phyloP scores from a whole-genome alignment of 495 filamentous ascomycete species.

The Neurospora sp. region DNA sequence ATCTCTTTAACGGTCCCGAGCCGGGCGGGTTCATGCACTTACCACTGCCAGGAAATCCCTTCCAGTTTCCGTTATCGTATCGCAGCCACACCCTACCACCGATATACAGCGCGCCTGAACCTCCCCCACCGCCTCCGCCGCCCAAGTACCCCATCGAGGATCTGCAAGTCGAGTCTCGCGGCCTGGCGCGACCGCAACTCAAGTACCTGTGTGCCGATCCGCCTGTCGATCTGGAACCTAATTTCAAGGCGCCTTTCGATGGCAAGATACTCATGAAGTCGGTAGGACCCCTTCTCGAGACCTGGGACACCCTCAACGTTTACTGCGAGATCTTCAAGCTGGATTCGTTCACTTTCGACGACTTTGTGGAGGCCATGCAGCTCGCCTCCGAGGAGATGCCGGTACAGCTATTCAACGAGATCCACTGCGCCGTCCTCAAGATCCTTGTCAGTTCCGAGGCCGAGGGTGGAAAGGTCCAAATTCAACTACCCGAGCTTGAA shows the following conservation, averaged over 20 bases:
- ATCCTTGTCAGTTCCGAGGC: constrained; percentile 66
- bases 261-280: constrained; percentile 67
- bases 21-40: constrained; percentile 26
- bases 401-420: constrained; percentile 81
- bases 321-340: constrained; percentile 87
- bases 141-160: constrained; percentile 96
- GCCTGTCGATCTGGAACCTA: constrained; percentile 19
- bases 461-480: constrained; percentile 67
- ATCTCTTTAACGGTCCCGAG: constrained; percentile 23
- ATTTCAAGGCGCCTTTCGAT: constrained; percentile 14
- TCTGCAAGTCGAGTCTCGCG: constrained; percentile 60
- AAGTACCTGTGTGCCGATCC: constrained; percentile 64
- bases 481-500: constrained; percentile 68
- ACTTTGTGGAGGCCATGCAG: constrained; percentile 81
- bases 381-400: constrained; percentile 66
- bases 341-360: constrained; percentile 96
- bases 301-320: constrained; percentile 93
- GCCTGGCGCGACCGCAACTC: constrained; percentile 54
- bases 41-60: constrained; percentile 31
- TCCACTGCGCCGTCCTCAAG: constrained; percentile 86
- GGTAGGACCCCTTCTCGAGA: constrained; percentile 71
- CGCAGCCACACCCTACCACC: constrained; percentile 25
- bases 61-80: constrained; percentile 31
- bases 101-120: constrained; percentile 28
- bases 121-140: constrained; percentile 60